Evolutionary conservation across 1,284 basidiomycete species (phyloP).

Genomic region (Erythrobasidium hasegawianum): DNA sequence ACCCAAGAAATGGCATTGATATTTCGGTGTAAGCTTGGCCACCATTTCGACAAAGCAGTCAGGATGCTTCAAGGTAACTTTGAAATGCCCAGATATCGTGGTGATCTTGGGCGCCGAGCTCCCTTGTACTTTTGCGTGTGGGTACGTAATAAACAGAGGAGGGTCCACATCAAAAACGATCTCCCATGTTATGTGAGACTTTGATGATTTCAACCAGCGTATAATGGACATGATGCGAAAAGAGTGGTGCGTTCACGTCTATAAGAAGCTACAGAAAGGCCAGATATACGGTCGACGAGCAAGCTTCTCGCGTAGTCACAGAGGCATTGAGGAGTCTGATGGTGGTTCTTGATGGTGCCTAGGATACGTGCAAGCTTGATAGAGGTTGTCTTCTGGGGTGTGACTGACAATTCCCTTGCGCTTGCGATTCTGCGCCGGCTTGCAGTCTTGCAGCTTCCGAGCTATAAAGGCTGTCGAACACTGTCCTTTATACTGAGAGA

Average conservation of each 20-base stretch:
- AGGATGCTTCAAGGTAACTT: conserved; percentile 16
- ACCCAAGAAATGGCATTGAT: neutral
- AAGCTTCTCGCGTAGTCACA: no score
- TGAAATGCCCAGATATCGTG: conserved; percentile 13
- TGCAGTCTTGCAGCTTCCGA: no score
- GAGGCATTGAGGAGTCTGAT: no score
- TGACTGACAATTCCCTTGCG: no score
- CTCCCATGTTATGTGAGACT: conserved; percentile 26
- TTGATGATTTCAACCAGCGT: neutral
- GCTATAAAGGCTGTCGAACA: no score
- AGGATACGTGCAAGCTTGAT: no score
- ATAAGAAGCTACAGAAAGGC: no score
- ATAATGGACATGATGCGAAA: neutral
- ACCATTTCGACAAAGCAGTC: conserved; percentile 20
- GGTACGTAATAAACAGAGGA: neutral
- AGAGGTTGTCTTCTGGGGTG: no score
- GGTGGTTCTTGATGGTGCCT: no score
- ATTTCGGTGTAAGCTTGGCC: conserved; percentile 10
- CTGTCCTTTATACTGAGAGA: no score
- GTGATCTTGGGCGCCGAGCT: neutral
- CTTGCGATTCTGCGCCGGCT: no score
- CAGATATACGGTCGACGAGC: no score
- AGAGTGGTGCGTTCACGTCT: neutral
- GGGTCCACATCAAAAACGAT: conserved; percentile 11
- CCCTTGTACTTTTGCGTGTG: neutral